Evolutionary conservation across 2,329 filamentous ascomycete species (phyloP), one percentile per base, ranked within the genome.

Genomic region (Colletotrichum filicis): DNA sequence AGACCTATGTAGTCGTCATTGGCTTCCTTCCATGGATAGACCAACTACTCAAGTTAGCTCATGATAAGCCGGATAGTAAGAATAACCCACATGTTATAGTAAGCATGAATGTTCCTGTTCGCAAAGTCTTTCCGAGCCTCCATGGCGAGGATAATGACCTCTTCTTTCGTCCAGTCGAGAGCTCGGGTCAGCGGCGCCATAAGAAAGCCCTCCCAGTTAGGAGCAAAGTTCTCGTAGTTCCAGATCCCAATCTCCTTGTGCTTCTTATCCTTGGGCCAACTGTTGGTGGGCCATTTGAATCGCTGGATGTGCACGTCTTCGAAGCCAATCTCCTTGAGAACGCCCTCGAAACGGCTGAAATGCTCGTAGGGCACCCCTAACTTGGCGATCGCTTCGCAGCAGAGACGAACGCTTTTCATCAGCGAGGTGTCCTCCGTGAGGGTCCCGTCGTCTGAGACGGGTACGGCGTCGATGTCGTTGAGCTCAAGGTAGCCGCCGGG

Each of bases 401-500:
- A 68, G 6, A 62, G 22, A 1, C 28, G 8, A 0, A 68, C 32
- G 24, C 56, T 28, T 9, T 68, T 61, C 46, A 56, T 24, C 1
- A 62, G 3, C 1, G 30, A n/a, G 4, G 14, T 12, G 0, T 68
- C 46, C 2, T 62, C 22, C 0, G 30, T 62, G 1, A 68, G 42
- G 14, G 66, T 68, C 1, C 46, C 57, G 0, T 68, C 66, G 16
- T 68, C 66, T 2, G 66, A 68, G 58, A 81, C 84, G 16, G 77
- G 79, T 0, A 82, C 75, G 0, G 78, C 78, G 6, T 82, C 78
- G 3, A 84, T 81, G 52, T 88, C 87, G 22, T 84, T 82, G 4
- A 83, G 77, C 64, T 85, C 84, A 2, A 85, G 56, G 79, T 82
- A 85, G 5, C 85, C 85, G 2, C 86, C 86, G 0, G 87, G 84